Percentiles rank a stretch among this genome's conserved stretches.
Evolutionary conservation across 2,329 filamentous ascomycete species (phyloP).

Genomic region (Cladophialophora carrionii): DNA sequence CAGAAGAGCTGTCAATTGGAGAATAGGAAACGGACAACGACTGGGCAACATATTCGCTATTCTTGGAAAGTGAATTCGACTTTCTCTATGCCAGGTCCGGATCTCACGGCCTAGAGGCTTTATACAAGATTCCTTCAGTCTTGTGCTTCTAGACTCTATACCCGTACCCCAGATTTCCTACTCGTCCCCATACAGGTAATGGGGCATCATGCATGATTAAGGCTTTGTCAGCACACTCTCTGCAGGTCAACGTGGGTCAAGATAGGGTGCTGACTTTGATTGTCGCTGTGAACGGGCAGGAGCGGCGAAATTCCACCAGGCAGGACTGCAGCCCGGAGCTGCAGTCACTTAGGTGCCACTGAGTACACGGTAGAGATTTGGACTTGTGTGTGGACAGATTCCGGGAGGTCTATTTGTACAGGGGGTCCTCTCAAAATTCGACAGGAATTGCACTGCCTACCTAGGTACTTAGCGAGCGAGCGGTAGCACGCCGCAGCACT

Average conservation of each 20-base stretch:
- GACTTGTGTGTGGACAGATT: neutral
- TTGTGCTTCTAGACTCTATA: neutral
- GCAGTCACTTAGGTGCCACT: constrained; percentile 2
- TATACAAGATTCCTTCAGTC: constrained; percentile 1
- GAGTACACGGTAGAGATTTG: neutral
- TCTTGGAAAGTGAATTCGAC: neutral
- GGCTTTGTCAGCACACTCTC: constrained; percentile 22
- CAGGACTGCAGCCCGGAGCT: neutral
- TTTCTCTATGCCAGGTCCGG: neutral
- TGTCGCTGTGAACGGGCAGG: neutral
- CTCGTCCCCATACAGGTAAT: constrained; percentile 19
- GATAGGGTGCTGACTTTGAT: constrained; percentile 20
- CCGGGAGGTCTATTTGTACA: neutral
- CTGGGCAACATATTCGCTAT: neutral
- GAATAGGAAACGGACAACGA: neutral
- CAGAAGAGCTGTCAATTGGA: neutral
- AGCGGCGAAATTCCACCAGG: neutral
- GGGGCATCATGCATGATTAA: constrained; percentile 10
- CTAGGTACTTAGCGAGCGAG: neutral
- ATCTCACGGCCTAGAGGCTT: neutral
- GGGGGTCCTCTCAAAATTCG: neutral
- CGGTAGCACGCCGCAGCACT: neutral
- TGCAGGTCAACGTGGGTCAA: constrained; percentile 1
- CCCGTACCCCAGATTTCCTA: constrained; percentile 8
- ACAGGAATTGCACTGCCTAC: neutral